Evolutionary conservation across 2,329 filamentous ascomycete genomes (phyloP).

Genomic region (Ceratocystis diversiconidia): DNA sequence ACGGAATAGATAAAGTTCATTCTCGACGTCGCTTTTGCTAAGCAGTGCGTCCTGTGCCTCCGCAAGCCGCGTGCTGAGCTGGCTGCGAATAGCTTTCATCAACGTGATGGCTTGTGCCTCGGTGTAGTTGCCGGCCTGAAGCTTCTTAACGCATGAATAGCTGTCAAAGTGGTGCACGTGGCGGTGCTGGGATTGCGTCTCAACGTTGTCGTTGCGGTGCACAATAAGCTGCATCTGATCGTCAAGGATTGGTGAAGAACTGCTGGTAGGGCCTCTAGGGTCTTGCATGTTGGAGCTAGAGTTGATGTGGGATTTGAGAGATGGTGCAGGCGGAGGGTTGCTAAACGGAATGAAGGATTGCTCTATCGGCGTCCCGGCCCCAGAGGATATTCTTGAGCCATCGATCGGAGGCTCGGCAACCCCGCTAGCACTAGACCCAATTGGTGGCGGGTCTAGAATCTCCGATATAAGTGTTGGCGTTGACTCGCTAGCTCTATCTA

Average conservation of each 20-base stretch:
- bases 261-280: neutral
- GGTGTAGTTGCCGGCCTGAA: conserved; percentile 57
- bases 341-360: neutral
- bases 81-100: conserved; percentile 79
- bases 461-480: conserved; percentile 2
- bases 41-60: conserved; percentile 68
- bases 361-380: neutral
- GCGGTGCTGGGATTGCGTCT: neutral
- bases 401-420: neutral
- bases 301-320: neutral
- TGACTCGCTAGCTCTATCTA: neutral
- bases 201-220: conserved; percentile 2
- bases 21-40: conserved; percentile 85
- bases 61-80: conserved; percentile 67
- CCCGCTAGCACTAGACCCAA: neutral
- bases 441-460: neutral
- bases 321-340: neutral
- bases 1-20: conserved; percentile 81
- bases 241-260: neutral
- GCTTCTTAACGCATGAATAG: conserved; percentile 71
- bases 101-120: conserved; percentile 62
- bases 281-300: neutral
- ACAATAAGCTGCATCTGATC: conserved; percentile 7
- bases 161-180: conserved; percentile 93
- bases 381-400: neutral